A percentile compares a stretch with the other conserved stretches of the same genome.
These are phyloP conservation scores for Allium fistulosum DNA, from an alignment of 106 monocot genomes.

Conservation along the genomic window DNA sequence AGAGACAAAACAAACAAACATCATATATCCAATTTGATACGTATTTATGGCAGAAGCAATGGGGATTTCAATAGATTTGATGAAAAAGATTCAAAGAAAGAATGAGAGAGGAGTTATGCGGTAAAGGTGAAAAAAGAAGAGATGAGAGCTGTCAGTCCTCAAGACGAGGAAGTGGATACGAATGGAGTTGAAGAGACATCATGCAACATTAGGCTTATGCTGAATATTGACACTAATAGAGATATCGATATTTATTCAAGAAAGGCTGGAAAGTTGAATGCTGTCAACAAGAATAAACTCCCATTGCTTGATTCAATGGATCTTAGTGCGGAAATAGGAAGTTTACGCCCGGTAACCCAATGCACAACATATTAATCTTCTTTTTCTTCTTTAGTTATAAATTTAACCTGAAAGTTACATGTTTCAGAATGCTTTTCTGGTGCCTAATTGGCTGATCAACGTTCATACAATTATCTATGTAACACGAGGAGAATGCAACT, in stretches of 20 bases:
- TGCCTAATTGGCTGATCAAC: neutral
- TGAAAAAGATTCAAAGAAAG: conserved; percentile 6
- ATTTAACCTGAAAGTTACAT: too few relatives aligned
- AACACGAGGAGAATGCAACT: too few relatives aligned
- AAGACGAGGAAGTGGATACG: neutral
- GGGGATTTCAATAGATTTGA: neutral
- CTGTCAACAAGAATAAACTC: neutral
- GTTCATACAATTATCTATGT: neutral
- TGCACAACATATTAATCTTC: too few relatives aligned
- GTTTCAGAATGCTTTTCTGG: neutral
- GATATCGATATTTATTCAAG: neutral
- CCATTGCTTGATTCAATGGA: neutral
- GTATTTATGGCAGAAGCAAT: neutral
- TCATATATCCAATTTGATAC: neutral
- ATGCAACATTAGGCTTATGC: conserved; percentile 3
- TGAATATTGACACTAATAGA: neutral
- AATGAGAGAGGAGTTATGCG: neutral
- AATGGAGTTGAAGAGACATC: neutral
- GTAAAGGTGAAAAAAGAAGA: neutral
- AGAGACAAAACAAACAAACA: too few relatives aligned
- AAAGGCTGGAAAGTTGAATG: conserved; percentile 1
- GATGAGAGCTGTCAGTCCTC: neutral
- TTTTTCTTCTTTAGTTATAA: too few relatives aligned
- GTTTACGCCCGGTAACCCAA: neutral
- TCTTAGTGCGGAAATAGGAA: conserved; percentile 2